Evolutionary conservation across 805 yeast genomes (phyloP), one percentile per base, ranked within the genome.

Genomic region (Candida patagonica): DNA sequence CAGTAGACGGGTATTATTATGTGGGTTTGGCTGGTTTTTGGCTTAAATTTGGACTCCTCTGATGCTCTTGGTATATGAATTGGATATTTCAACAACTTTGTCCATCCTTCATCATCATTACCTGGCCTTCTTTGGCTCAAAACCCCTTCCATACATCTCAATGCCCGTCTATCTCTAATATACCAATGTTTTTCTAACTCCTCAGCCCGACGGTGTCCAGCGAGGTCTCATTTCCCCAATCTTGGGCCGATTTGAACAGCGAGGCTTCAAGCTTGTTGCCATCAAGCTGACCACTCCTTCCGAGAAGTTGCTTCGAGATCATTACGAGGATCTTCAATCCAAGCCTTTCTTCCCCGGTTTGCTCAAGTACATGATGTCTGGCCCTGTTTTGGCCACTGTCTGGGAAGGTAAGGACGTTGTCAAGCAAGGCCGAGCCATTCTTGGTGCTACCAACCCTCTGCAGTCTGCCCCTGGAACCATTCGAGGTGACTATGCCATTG

Each of bases 401-500:
- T 92, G 99, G 99, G 97, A 92, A 73, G 99, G 99, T 71, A 92
- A 88, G 76, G 96, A 92, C 63, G 98, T 79, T 66, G 98, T 92
- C 68, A 88, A 89, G 75, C 95, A 85, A 69, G 98, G 98, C 67
- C 83, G 99, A 74, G 80, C 75, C 60, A 80, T 92, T 66, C 79
- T 92, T 61, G 99, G 99, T 72, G 97, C 98, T 57, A 92, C 98
- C 69, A 89, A 92, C 84, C 98, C 99, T 65, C 75, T 81, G 65
- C 79, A 76, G 58, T 84, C 96, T 57, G 89, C 94, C 54, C 97
- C 97, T 68, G 99, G 99, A 69, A 92, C 99, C 71, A 92, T 92
- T 77, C 87, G 99, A 76, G 97, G 95, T 67, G 99, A 92, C 74
- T 92, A 70, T 57, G 98, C 96, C 66, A 72, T 92, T 59, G 98